Evolutionary conservation across 1,284 basidiomycete species (phyloP), one percentile per base, ranked within the genome.

Genomic region (Ceratobasidium sp.): DNA sequence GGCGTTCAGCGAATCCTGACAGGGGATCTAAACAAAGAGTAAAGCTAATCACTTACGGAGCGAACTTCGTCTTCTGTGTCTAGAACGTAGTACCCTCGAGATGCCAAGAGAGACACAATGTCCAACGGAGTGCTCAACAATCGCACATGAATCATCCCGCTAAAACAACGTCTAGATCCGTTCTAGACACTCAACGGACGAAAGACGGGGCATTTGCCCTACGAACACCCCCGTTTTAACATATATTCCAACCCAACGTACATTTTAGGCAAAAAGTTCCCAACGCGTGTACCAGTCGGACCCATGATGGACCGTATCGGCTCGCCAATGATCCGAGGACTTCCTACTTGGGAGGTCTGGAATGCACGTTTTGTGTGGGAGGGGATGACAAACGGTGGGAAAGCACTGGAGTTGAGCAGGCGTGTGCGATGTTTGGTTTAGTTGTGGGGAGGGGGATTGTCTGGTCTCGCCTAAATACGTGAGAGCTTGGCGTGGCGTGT

Each of bases 371-470:
- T 45, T 50, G 29, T 19, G 15, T 51, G 47, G 9, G 29, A n/a
- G 48, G 11, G 44, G 63, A 51, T 65, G 63, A 72, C 69, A 72
- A n/a, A 60, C 48, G 53, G 57, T 72, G 69, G 69, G 69, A 72
- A 62, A 45, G 36, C 36, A 41, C 36, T 41, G 36, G 36, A 11
- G 36, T 41, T 27, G 7, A 17, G 50, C 5, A 51, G n/a, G 19
- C 19, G 50, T 51, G 24, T 51, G 50, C n/a, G n/a, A n/a, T n/a
- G 50, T 19, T 51, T 51, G 24, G 50, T 51, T 51, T 5, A 17
- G 24, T 27, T 65, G 51, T 44, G 63, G 31, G 63, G 47, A 41
- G 11, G 36, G 36, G 36, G 11, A 41, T 41, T 41, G 36, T 41
- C 11, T 41, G 36, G 36, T 41, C 36, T 41, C 36, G 36, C 36